Percentiles rank a stretch among this genome's conserved stretches.
phyloP scores from a whole-genome alignment of 306 rosid species.

The Malus domestica region ASM211411v1 NC_041789.1:14911001-14911500 shows the following conservation, averaged over 20 bases:
- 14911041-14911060: not conserved
- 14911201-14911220: not conserved
- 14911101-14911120: not conserved
- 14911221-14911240: not conserved
- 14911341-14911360: not conserved
- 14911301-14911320: constrained; percentile 31
- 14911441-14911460: not conserved
- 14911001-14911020: not conserved
- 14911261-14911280: not conserved
- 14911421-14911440: not conserved
- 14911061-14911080: not conserved
- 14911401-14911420: not conserved
- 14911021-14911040: not conserved
- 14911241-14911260: not conserved
- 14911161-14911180: not conserved
- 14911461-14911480: not conserved
- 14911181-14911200: not conserved
- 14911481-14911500: constrained; percentile 42
- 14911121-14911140: not conserved
- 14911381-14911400: not conserved
- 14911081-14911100: constrained; percentile 8
- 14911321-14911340: constrained; percentile 57
- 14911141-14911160: not conserved
- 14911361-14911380: not conserved
- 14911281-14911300: not conserved